These are phyloP conservation scores for Taiozyma sp. DNA, from an alignment of 1,139 yeast species.

Conservation along the genomic window DNA sequence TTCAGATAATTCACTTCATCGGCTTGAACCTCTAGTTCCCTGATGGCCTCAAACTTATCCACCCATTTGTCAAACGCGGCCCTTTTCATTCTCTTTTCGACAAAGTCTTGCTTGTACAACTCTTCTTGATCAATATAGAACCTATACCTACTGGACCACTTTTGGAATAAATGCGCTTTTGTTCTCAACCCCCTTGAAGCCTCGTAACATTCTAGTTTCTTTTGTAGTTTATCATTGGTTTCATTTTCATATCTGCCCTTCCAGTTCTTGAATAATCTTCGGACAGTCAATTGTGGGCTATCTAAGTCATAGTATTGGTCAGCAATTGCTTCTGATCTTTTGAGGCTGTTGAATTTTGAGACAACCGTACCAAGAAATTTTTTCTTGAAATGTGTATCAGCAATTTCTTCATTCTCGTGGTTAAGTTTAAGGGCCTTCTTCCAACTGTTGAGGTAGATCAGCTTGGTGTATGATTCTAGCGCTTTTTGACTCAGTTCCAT, in stretches of 20 bases:
- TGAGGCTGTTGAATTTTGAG: slow-evolving; percentile 3
- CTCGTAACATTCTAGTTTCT: slow-evolving; percentile 2
- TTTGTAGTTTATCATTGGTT: slow-evolving; percentile 11
- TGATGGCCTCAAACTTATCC: slow-evolving; percentile 8
- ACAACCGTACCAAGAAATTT: slow-evolving; percentile 1
- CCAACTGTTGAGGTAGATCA: slow-evolving; percentile 19
- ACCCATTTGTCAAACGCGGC: slow-evolving; percentile 19
- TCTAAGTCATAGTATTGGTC: slow-evolving; percentile 1
- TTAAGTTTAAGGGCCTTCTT: background rate
- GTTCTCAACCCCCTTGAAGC: background rate
- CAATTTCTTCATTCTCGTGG: slow-evolving; percentile 1
- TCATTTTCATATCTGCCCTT: slow-evolving; percentile 1
- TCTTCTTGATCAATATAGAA: slow-evolving; percentile 6
- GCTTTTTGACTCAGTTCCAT: slow-evolving; percentile 13
- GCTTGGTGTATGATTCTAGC: slow-evolving; percentile 14
- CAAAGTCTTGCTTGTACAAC: slow-evolving; percentile 5
- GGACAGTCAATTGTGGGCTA: slow-evolving; percentile 1
- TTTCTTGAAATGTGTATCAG: slow-evolving; percentile 9
- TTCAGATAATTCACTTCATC: slow-evolving; percentile 19
- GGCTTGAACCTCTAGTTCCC: slow-evolving; percentile 17
- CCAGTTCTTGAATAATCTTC: slow-evolving; percentile 13
- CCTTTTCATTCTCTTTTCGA: background rate
- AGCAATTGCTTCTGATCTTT: slow-evolving; percentile 2
- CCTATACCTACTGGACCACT: slow-evolving; percentile 11
- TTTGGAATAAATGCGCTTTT: background rate